phyloP scores from a whole-genome alignment of 208 protist species.

The Phytomonas serpens region DNA sequence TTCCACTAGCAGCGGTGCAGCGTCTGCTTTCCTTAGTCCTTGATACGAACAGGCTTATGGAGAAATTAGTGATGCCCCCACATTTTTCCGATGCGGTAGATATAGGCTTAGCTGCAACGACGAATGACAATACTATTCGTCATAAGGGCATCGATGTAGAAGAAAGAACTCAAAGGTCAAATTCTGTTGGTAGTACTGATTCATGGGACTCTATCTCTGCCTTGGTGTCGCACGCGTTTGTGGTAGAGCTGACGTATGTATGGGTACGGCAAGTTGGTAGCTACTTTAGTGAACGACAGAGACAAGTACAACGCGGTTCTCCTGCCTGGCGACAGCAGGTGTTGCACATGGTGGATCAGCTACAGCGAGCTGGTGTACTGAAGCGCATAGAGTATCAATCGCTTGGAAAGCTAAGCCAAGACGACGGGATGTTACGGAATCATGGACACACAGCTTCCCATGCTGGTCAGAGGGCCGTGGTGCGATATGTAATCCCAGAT shows the following conservation, averaged over 20 bases:
- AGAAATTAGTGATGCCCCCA: neutral
- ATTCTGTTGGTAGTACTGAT: neutral
- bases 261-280: conserved; percentile 34
- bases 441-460: neutral
- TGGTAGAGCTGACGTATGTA: conserved; percentile 50
- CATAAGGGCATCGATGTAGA: neutral
- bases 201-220: neutral
- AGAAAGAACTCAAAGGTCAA: neutral
- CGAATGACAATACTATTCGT: neutral
- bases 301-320: neutral
- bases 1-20: neutral
- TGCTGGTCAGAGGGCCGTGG: neutral
- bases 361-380: neutral
- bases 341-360: neutral
- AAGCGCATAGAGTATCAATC: neutral
- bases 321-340: neutral
- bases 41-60: neutral
- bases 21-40: neutral
- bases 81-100: neutral
- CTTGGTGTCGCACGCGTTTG: conserved; percentile 21
- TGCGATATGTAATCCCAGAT: neutral
- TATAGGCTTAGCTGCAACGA: neutral
- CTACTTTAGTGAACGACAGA: neutral
- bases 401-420: neutral
- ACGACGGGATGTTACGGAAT: neutral